Percentiles rank a stretch among this genome's conserved stretches.
Conservation (phyloP, 2,329 filamentous ascomycete species). For the Xylaria sp. region DNA sequence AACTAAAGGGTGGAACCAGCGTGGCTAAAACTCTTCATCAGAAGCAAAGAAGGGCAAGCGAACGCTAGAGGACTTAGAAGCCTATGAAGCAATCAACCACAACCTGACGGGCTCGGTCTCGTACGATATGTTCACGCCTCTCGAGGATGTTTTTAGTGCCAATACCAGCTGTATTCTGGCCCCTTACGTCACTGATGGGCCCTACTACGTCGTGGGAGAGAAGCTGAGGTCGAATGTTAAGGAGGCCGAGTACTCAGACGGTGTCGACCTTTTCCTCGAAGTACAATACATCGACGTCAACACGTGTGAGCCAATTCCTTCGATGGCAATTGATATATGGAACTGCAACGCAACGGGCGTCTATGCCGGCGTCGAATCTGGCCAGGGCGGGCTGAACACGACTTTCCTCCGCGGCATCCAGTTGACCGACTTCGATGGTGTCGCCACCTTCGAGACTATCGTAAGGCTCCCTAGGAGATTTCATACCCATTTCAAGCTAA, state of each 20-base stretch:
- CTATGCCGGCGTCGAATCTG: conserved; percentile 52
- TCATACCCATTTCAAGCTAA: conserved; percentile 1
- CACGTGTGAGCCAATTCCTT: conserved; percentile 58
- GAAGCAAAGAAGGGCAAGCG: conserved; percentile 51
- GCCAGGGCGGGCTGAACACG: conserved; percentile 51
- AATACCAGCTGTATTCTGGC: conserved; percentile 52
- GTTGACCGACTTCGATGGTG: conserved; percentile 58
- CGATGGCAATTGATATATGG: conserved; percentile 59
- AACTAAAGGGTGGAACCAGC: no score
- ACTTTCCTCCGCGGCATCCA: conserved; percentile 63
- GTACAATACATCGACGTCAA: conserved; percentile 60
- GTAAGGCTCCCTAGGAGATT: conserved; percentile 12
- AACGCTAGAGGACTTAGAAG: conserved; percentile 48
- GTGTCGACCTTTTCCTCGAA: conserved; percentile 58
- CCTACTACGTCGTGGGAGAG: conserved; percentile 60
- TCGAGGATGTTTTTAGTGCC: conserved; percentile 51
- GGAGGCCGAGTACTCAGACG: conserved; percentile 53
- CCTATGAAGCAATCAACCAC: conserved; percentile 52
- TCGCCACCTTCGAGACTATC: conserved; percentile 59
- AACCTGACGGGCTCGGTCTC: conserved; percentile 45
- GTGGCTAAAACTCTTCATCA: conserved; percentile 18
- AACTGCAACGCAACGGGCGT: conserved; percentile 56
- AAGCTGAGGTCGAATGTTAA: conserved; percentile 58
- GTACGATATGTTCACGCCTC: conserved; percentile 43
- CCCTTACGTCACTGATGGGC: conserved; percentile 53